A percentile compares a stretch with the other conserved stretches of the same genome.
Evolutionary conservation across 768 basidiomycete species (phyloP).

Genomic region (Trichaptum fuscoviolaceum): DNA sequence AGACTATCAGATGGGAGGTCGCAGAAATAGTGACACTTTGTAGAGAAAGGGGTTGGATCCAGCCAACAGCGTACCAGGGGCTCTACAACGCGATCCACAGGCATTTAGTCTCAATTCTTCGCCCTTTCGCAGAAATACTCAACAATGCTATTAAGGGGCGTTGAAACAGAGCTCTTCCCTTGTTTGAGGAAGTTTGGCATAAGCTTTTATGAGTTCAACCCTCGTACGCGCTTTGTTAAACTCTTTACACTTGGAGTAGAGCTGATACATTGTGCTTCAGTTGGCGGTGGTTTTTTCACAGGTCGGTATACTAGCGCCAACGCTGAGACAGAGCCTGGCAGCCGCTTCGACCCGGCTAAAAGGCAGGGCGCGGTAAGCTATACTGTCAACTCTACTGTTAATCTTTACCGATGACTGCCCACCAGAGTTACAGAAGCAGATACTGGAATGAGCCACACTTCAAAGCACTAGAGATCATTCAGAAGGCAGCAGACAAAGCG

Average conservation of each 20-base stretch:
- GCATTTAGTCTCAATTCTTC: slow-evolving; percentile 1
- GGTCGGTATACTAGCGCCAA: slow-evolving; percentile 12
- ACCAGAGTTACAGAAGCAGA: slow-evolving; percentile 28
- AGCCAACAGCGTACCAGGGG: slow-evolving; percentile 25
- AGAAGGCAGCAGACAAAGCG: slow-evolving; percentile 26
- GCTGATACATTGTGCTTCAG: slow-evolving; percentile 15
- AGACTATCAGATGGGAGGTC: slow-evolving; percentile 11
- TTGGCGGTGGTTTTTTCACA: slow-evolving; percentile 21
- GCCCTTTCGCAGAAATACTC: slow-evolving; percentile 11
- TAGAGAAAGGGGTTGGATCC: slow-evolving; percentile 17
- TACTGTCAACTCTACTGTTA: neutral
- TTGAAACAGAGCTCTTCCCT: slow-evolving; percentile 20
- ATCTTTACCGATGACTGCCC: neutral
- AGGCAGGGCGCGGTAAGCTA: neutral
- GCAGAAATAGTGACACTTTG: slow-evolving; percentile 25
- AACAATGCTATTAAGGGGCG: neutral
- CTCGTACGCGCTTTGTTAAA: slow-evolving; percentile 14
- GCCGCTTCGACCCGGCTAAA: slow-evolving; percentile 20
- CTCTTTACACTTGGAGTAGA: neutral
- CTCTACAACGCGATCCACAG: slow-evolving; percentile 23
- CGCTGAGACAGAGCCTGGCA: slow-evolving; percentile 17
- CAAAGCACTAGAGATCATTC: slow-evolving; percentile 25
- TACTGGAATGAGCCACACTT: slow-evolving; percentile 29
- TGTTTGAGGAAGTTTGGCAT: slow-evolving; percentile 23
- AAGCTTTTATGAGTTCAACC: slow-evolving; percentile 27